Base-by-base conservation (phyloP, 306 rosid genomes). In the Prunus campanulata region DNA sequence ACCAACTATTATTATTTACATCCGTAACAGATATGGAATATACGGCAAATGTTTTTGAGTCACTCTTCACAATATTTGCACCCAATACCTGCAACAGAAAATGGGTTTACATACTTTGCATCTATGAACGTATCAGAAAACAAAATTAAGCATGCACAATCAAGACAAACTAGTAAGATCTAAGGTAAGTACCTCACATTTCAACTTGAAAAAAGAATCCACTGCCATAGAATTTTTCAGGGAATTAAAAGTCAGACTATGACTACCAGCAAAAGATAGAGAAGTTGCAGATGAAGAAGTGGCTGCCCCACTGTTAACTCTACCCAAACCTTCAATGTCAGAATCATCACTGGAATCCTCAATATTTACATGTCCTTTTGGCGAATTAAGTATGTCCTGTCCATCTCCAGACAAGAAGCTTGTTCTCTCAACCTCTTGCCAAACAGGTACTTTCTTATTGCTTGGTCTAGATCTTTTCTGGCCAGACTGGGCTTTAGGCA, bases 351-450 rank as follows among this genome's bases (percentile, higher is more conserved):
- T 87, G 39, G 90, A 91, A 78, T 81, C 92, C 50, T 87, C 96
- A 67, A 82, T 83, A 81, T 80, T 81, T 57, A 32, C 81, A 48
- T 51, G 85, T 20, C 70, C 82, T 83, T 85, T 90, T 67, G 85
- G 54, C 60, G 96, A 80, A 66, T 74, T 61, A 19, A 96, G 98
- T 87, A 96, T 89, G 79, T 96, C 99, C 78, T 87, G 93, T 72
- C 99, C 99, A 81, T 92, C 99, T 29, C 99, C 98, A 76, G 97
- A 96, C 80, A 92, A 78, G 84, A 96, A 89, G 82, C 93, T 92
- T 74, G 98, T 87, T 81, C 98, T 96, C 90, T 96, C 96, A 68
- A 96, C 88, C 86, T 96, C 99, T 76, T 92, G 91, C 99, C 98
- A 92, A 42, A 84, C 79, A 49, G 83, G 84, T 67, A 72, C 12